Percentiles rank a stretch among this genome's conserved stretches.
Evolutionary conservation across 2,329 filamentous ascomycete genomes (phyloP).

Genomic region (Calcarisporium arbuscula): DNA sequence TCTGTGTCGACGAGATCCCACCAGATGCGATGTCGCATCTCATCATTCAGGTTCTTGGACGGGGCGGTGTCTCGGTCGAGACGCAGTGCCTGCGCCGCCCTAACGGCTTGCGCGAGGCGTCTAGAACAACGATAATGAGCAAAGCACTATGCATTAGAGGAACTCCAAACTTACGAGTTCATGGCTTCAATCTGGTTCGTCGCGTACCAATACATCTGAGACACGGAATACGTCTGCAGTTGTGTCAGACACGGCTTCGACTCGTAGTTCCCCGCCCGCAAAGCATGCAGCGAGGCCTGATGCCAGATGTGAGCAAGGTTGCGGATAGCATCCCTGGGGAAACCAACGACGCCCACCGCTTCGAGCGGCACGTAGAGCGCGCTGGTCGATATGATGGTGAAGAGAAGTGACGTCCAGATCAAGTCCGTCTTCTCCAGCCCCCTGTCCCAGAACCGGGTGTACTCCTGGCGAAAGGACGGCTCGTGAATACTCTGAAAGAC

Average conservation of each 20-base stretch:
- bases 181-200: constrained; percentile 23
- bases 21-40: constrained; percentile 13
- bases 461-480: constrained; percentile 15
- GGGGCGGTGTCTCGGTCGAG: constrained; percentile 7
- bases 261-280: constrained; percentile 20
- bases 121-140: neutral
- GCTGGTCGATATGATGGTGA: constrained; percentile 20
- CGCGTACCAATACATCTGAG: constrained; percentile 24
- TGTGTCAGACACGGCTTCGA: constrained; percentile 19
- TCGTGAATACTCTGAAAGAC: constrained; percentile 18
- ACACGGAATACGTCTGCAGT: constrained; percentile 20
- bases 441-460: constrained; percentile 19
- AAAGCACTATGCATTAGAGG: neutral
- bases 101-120: constrained; percentile 9
- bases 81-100: constrained; percentile 8
- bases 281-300: constrained; percentile 20
- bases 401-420: constrained; percentile 23
- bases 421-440: constrained; percentile 18
- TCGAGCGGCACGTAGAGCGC: constrained; percentile 19
- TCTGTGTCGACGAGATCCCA: constrained; percentile 12
- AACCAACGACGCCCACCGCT: constrained; percentile 14
- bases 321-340: constrained; percentile 14
- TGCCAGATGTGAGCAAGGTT: constrained; percentile 21
- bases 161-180: constrained; percentile 20
- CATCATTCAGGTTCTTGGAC: constrained; percentile 8